phyloP scores from a whole-genome alignment of 768 basidiomycete genomes.

The Auriscalpium vulgare region DNA sequence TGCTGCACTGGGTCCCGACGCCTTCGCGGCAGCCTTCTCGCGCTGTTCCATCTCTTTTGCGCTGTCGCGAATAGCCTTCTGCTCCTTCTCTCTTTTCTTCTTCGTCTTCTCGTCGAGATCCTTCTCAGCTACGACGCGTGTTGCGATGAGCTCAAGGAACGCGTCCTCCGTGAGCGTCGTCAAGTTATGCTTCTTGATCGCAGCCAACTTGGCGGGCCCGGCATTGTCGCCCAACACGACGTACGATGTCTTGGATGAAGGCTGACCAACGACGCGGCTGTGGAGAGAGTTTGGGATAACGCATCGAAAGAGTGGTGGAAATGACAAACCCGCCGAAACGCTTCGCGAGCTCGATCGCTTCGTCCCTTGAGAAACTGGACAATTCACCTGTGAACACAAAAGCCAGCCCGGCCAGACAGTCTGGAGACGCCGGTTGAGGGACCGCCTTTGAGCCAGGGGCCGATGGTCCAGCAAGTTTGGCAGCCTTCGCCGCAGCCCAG shows the following conservation, averaged over 20 bases:
- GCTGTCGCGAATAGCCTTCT: conserved; percentile 60
- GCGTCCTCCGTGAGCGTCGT: conserved; percentile 78
- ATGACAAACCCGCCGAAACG: conserved; percentile 67
- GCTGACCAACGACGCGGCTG: conserved; percentile 81
- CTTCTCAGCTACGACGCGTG: conserved; percentile 32
- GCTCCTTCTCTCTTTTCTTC: conserved; percentile 77
- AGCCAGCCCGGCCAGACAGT: conserved; percentile 78
- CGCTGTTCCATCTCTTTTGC: conserved; percentile 75
- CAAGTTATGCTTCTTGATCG: conserved; percentile 75
- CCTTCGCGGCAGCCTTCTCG: conserved; percentile 38
- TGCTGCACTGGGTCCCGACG: conserved; percentile 6
- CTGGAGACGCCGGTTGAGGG: conserved; percentile 65
- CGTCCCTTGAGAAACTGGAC: conserved; percentile 78
- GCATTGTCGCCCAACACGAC: conserved; percentile 86
- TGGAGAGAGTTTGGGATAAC: neutral
- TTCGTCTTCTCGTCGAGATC: conserved; percentile 68
- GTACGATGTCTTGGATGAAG: conserved; percentile 84
- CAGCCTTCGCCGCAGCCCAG: conserved; percentile 49
- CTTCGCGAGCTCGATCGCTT: conserved; percentile 82
- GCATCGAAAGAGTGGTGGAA: conserved; percentile 1
- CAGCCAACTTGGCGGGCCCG: conserved; percentile 80
- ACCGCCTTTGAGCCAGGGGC: conserved; percentile 50
- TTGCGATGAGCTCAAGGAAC: conserved; percentile 77
- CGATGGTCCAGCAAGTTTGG: conserved; percentile 52
- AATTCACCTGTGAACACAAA: conserved; percentile 97